Percentiles rank a stretch among this genome's conserved stretches.
phyloP scores from a whole-genome alignment of 768 basidiomycete species.

The Panus rudis region DNA sequence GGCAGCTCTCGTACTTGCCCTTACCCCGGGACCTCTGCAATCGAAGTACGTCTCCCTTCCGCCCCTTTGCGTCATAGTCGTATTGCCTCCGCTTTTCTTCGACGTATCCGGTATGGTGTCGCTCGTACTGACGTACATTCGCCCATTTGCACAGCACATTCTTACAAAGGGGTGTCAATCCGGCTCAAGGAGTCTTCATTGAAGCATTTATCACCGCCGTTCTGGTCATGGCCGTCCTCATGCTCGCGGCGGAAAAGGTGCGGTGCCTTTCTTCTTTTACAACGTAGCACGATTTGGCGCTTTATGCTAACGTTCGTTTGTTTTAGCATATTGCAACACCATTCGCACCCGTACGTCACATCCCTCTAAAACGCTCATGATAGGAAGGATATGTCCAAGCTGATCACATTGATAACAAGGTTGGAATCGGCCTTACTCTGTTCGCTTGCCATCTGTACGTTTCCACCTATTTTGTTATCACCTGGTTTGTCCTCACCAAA shows the following conservation, averaged over 20 bases:
- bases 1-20: conserved; percentile 43
- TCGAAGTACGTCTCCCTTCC: conserved; percentile 38
- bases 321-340: conserved; percentile 46
- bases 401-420: too few species aligned
- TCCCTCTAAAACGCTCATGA: too few species aligned
- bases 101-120: too few species aligned
- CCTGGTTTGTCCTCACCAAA: neutral
- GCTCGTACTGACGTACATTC: conserved; percentile 3
- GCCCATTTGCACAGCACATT: conserved; percentile 34
- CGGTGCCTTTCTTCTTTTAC: neutral
- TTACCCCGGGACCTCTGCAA: conserved; percentile 49
- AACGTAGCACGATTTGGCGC: too few species aligned
- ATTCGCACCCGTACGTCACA: conserved; percentile 52
- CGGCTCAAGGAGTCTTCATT: conserved; percentile 58
- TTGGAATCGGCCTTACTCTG: conserved; percentile 60
- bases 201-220: conserved; percentile 64
- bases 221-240: conserved; percentile 57
- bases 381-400: too few species aligned
- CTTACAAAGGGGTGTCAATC: conserved; percentile 39
- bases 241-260: conserved; percentile 62
- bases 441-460: conserved; percentile 56
- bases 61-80: neutral
- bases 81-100: neutral
- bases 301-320: too few species aligned
- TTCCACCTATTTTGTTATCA: neutral